Base-by-base conservation (phyloP, 495 filamentous ascomycete species). In the Daldinia bambusicola region DNA sequence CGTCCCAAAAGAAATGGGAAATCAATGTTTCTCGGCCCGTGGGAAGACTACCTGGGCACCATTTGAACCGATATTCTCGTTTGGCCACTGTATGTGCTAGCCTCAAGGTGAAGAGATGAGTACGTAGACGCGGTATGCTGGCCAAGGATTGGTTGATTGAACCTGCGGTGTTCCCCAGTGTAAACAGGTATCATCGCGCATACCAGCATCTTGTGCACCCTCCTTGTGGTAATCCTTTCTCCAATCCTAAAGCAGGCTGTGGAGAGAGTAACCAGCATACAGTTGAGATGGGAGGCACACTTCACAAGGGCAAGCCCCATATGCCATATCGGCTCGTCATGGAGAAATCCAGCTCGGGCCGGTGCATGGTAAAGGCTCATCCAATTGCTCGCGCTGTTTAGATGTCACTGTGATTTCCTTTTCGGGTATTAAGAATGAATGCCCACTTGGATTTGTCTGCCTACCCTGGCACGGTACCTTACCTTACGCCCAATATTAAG, bases 331-430 rank as follows among this genome's bases (percentile, higher is more conserved):
- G 66, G 70, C 48, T 66, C 58, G 30, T 41, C 22, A n/a, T 50
- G 50, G 58, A 50, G 40, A 66, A n/a, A 50, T 18, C 36, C 34
- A 57, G 45, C 62, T 62, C 70, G 70, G 70, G 26, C 66, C 70
- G 66, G 53, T 65, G 61, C 66, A 63, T 73, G 5, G 6, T 37
- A 10, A n/a, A 38, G 0, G 51, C 32, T 58, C 61, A 51, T 57
- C 70, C 70, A 52, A 61, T 62, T 62, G 18, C 55, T 66, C 48
- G 50, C 20, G 43, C 18, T 20, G 43, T 22, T 48, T 22, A 48
- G 43, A 18, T 18, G 22, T 48, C 18, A 9, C 43, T 22, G 18
- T 22, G 43, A 48, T 48, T 48, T 22, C 43, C 43, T 48, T 14
- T 48, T 16, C 20, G 10, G 43, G 18, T 1, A 48, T 18, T 22